A percentile compares a stretch with the other conserved stretches of the same genome.
phyloP scores from a whole-genome alignment of 257 asterid genomes.

The Nicotiana benthamiana region DNA sequence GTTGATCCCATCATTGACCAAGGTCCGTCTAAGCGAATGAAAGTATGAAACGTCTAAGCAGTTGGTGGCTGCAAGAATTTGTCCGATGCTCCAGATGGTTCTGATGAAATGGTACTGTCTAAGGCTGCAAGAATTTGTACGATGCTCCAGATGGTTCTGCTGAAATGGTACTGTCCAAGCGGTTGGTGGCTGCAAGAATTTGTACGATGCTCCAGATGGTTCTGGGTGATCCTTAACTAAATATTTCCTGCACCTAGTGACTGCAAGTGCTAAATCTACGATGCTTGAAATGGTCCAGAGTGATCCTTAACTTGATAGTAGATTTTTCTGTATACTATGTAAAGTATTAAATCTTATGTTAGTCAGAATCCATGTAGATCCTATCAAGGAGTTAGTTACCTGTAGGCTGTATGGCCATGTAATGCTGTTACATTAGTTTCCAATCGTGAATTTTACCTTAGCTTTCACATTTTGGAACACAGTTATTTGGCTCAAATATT shows the following conservation, averaged over 20 bases:
- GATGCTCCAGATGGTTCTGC: too few species aligned
- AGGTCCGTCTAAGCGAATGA: slow-evolving; percentile 86
- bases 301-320: background rate
- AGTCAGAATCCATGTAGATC: background rate
- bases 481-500: too few species aligned
- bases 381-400: background rate
- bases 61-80: background rate
- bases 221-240: background rate
- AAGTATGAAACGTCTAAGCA: slow-evolving; percentile 22
- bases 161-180: too few species aligned
- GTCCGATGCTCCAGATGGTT: background rate
- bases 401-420: background rate
- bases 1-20: slow-evolving; percentile 85
- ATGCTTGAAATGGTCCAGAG: background rate
- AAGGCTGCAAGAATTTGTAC: too few species aligned
- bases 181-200: background rate
- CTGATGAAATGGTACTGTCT: too few species aligned
- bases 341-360: background rate
- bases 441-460: too few species aligned
- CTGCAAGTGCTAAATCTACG: too few species aligned
- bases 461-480: too few species aligned
- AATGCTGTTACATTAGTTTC: background rate
- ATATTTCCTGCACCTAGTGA: too few species aligned
- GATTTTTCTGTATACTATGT: background rate
- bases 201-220: background rate